Conservation (phyloP, 768 basidiomycete species). For the Lactarius tabidus region DNA sequence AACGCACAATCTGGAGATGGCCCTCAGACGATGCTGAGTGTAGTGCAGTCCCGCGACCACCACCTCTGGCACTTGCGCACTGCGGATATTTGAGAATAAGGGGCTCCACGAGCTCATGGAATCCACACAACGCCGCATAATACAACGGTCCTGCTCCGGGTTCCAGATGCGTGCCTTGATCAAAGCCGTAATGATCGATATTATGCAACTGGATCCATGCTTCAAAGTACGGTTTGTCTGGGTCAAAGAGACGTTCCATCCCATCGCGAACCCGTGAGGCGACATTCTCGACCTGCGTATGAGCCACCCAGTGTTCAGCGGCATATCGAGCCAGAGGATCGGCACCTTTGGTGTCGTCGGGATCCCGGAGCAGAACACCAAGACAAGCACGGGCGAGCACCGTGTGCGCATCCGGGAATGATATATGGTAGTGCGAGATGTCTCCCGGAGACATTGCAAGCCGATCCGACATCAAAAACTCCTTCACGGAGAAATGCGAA, state of each 20-base stretch:
- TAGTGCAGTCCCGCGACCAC: neutral
- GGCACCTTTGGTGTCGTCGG: neutral
- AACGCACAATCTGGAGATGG: neutral
- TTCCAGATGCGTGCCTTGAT: neutral
- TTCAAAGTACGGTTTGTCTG: neutral
- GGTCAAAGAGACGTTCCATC: neutral
- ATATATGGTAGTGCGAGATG: neutral
- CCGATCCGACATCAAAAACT: neutral
- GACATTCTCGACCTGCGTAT: neutral
- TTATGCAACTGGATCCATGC: neutral
- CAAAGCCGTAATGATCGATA: neutral
- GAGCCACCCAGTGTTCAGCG: neutral
- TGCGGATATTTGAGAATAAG: neutral
- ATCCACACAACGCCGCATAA: neutral
- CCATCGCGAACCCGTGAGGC: neutral
- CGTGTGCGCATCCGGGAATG: neutral
- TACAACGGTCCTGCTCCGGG: neutral
- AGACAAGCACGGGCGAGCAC: neutral
- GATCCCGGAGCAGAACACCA: neutral
- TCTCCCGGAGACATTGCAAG: neutral
- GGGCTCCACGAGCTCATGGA: neutral
- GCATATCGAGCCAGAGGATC: neutral
- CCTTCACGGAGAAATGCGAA: neutral
- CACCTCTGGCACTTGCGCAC: neutral
- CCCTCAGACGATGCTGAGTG: neutral